phyloP scores from a whole-genome alignment of 192 early-diverging fungal genomes.

The Chytriomyces sp. region DNA sequence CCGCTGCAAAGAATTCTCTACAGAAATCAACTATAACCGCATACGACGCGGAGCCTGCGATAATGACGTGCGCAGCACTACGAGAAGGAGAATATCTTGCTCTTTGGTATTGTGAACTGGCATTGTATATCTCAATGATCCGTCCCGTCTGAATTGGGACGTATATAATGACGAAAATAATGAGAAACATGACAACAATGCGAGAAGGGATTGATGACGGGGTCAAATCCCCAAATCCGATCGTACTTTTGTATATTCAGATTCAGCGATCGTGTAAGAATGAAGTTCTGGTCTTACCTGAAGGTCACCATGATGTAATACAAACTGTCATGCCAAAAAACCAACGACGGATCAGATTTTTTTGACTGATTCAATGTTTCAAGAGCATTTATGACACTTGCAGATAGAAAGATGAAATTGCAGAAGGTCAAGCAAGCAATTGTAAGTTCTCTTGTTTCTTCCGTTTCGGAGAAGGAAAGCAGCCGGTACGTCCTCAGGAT shows the following conservation, averaged over 20 bases:
- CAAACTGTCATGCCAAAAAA: conserved; percentile 56
- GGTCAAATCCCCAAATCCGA: conserved; percentile 60
- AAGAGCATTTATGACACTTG: conserved; percentile 55
- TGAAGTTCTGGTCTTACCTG: conserved; percentile 28
- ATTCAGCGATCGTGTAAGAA: not conserved
- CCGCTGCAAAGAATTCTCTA: conserved; percentile 51
- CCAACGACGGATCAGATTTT: conserved; percentile 27
- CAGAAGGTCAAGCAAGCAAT: conserved; percentile 51
- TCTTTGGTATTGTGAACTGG: conserved; percentile 47
- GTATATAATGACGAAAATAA: conserved; percentile 54
- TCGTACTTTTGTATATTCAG: conserved; percentile 41
- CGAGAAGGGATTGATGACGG: conserved; percentile 51
- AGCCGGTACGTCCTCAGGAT: conserved; percentile 57
- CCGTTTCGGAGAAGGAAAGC: conserved; percentile 53
- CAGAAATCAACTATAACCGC: conserved; percentile 51
- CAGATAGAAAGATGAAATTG: conserved; percentile 58
- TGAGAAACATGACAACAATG: conserved; percentile 55
- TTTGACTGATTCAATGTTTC: conserved; percentile 43
- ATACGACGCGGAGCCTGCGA: conserved; percentile 44
- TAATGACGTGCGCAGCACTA: conserved; percentile 44
- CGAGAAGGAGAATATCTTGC: conserved; percentile 38
- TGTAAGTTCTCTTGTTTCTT: conserved; percentile 54
- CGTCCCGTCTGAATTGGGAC: conserved; percentile 54
- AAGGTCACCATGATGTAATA: conserved; percentile 64
- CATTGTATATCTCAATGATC: conserved; percentile 54